Evolutionary conservation across 805 yeast genomes (phyloP).

Genomic region (Candida nitratophila): DNA sequence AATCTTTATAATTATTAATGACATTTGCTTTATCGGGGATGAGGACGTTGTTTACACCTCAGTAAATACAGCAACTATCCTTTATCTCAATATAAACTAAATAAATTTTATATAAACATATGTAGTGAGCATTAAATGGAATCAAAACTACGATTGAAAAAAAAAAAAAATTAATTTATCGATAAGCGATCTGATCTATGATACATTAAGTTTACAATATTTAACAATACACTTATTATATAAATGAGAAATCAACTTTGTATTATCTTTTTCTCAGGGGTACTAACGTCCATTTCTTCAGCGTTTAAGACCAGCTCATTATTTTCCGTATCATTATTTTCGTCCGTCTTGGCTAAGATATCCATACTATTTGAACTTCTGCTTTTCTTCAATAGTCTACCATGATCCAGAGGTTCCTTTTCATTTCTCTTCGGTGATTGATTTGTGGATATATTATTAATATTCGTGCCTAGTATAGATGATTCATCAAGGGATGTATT

Average conservation of each 20-base stretch:
- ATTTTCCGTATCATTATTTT: background rate
- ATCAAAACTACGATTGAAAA: no score
- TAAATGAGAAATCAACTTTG: background rate
- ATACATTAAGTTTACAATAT: background rate
- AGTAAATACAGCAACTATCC: no score
- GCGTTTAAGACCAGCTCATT: background rate
- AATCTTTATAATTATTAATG: no score
- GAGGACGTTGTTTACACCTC: no score
- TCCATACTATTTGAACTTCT: conserved; percentile 5
- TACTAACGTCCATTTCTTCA: background rate
- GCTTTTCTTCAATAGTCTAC: conserved; percentile 11
- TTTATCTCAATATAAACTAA: no score
- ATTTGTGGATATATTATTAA: background rate
- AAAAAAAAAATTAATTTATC: no score
- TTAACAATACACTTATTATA: background rate
- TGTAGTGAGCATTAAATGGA: no score
- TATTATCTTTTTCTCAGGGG: background rate
- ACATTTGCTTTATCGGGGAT: no score
- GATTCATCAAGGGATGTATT: background rate
- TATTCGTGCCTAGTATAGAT: background rate
- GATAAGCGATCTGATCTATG: no score
- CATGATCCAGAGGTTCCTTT: conserved; percentile 4
- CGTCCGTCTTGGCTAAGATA: background rate
- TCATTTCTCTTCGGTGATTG: conserved; percentile 13
- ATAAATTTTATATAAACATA: no score